These are phyloP conservation scores for Scheffersomyces stipitis DNA, from an alignment of 805 yeast species.

Conservation along the genomic window DNA sequence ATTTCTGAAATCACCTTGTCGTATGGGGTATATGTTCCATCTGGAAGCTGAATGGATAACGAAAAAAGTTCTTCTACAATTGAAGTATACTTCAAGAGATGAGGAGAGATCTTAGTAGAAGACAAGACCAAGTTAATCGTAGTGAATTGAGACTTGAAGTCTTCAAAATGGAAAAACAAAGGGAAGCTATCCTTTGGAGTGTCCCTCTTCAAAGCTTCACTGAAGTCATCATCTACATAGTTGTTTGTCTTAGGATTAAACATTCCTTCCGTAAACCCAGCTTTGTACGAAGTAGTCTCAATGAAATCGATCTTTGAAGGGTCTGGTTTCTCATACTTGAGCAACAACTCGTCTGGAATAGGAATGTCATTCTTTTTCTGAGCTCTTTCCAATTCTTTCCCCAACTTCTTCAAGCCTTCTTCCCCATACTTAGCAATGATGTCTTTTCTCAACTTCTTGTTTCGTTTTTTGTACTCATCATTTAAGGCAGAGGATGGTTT, in stretches of 20 bases:
- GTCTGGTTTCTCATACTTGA: constrained; percentile 67
- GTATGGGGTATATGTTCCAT: constrained; percentile 59
- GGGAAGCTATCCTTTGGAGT: constrained; percentile 51
- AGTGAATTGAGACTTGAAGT: constrained; percentile 75
- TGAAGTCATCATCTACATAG: constrained; percentile 24
- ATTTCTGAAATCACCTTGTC: constrained; percentile 75
- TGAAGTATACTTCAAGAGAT: constrained; percentile 62
- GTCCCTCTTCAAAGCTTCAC: constrained; percentile 17
- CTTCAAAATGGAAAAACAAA: constrained; percentile 74
- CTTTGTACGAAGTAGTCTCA: constrained; percentile 61
- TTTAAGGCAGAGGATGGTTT: constrained; percentile 68
- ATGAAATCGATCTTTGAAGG: constrained; percentile 75
- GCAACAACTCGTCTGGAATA: constrained; percentile 68
- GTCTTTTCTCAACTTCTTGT: constrained; percentile 46
- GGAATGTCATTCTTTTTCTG: constrained; percentile 67
- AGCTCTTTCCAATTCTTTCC: constrained; percentile 56
- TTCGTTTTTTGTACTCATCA: constrained; percentile 48
- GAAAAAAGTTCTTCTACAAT: constrained; percentile 66
- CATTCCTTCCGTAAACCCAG: constrained; percentile 45
- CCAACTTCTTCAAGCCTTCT: constrained; percentile 56
- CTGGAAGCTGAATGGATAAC: constrained; percentile 64
- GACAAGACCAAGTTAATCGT: constrained; percentile 63
- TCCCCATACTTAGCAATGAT: constrained; percentile 56
- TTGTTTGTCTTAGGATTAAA: constrained; percentile 18
- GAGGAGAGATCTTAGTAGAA: constrained; percentile 50